Base-by-base conservation (phyloP, 2,329 filamentous ascomycete species). In the Incumbomyces delicatus region DNA sequence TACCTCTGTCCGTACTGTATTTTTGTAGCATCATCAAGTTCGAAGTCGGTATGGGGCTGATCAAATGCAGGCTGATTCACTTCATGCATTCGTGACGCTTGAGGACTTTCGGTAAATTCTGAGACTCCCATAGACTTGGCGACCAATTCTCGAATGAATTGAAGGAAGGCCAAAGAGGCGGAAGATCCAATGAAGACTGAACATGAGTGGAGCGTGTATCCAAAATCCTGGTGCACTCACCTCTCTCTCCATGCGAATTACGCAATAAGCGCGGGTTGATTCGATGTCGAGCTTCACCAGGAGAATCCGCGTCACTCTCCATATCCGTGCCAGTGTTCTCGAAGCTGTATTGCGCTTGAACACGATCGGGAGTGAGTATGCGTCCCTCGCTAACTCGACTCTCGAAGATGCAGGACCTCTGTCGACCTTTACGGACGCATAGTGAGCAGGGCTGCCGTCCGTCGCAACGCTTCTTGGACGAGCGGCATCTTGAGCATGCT, bases 151-250 rank as follows among this genome's bases (percentile, higher is more conserved):
- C 73, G 67, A 12, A 77, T 63, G 31, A 77, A 66, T 47, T 78
- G 73, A 1, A 79, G 60, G 48, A 79, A 79, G 0, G 76, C 78
- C 12, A 80, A 60, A 0, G 73, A 70, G 1, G 72, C 72, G 8
- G 69, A 70, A n/a, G 68, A 63, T n/a, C 72, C 68, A 40, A 74
- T 64, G 41, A 70, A 75, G 0, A 75, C 69, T 67, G 55, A 49
- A 60, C 46, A 17, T 47, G 42, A 12, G 52, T 63, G 57, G 27
- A 27, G 22, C 8, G 8, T 4, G 22, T 27, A 5, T 27, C 22
- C 22, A 27, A 27, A 5, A 27, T 27, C 8, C 22, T 27, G 8
- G 22, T 27, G 22, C 4, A 27, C 22, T 27, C 22, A 27, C 22
- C 22, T 27, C 22, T 27, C 22, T 27, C 40, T 33, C 58, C 51